These are phyloP conservation scores for Termitomyces sp. DNA, from an alignment of 768 basidiomycete genomes.

Conservation along the genomic window DNA sequence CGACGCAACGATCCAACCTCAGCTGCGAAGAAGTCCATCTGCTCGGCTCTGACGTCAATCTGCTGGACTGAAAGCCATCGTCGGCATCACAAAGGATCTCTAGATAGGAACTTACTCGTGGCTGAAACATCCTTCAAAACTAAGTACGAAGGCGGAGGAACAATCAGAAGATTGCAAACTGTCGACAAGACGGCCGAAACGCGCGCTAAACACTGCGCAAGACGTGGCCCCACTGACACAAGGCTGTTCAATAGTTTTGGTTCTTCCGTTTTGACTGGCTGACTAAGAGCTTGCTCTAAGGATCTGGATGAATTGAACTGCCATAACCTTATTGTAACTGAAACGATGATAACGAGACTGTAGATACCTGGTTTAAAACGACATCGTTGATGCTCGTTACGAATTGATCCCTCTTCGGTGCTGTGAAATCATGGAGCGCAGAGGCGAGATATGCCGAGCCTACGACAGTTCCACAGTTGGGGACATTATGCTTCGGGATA, in stretches of 20 bases:
- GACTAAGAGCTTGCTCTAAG: slow-evolving; percentile 7
- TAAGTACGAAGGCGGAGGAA: slow-evolving; percentile 14
- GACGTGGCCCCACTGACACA: neutral
- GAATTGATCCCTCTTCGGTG: slow-evolving; percentile 7
- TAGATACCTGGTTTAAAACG: slow-evolving; percentile 35
- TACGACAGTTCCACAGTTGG: slow-evolving; percentile 8
- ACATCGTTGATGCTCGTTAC: slow-evolving; percentile 26
- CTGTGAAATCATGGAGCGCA: slow-evolving; percentile 35
- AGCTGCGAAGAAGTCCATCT: slow-evolving; percentile 36
- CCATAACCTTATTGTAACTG: neutral
- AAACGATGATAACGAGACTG: neutral
- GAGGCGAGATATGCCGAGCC: slow-evolving; percentile 21
- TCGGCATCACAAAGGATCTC: neutral
- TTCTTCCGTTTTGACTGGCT: neutral
- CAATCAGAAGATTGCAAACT: slow-evolving; percentile 15
- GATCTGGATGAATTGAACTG: slow-evolving; percentile 41
- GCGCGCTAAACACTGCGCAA: neutral
- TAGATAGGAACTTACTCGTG: slow-evolving; percentile 22
- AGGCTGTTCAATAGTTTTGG: neutral
- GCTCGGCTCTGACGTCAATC: slow-evolving; percentile 49
- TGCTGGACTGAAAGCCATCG: slow-evolving; percentile 44
- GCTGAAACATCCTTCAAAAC: slow-evolving; percentile 38
- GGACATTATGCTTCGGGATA: slow-evolving; percentile 22
- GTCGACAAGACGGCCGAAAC: slow-evolving; percentile 7
- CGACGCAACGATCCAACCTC: slow-evolving; percentile 34